Evolutionary conservation across 768 basidiomycete genomes (phyloP).

Genomic region (Termitomyces sp.): DNA sequence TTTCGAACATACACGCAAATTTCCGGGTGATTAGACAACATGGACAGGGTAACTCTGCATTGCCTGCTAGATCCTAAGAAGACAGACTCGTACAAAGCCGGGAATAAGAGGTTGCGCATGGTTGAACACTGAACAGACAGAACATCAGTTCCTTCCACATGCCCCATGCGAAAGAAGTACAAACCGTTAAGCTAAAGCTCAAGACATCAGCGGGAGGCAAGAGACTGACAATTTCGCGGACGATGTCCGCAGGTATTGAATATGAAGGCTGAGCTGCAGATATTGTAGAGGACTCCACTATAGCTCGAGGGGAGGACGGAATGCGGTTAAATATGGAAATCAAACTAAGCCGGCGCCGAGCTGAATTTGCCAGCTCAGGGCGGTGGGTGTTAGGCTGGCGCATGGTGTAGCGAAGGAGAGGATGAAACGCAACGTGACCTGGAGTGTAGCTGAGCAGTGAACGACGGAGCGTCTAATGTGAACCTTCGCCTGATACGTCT

Average conservation of each 20-base stretch:
- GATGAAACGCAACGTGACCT: background rate
- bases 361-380: conserved; percentile 8
- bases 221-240: conserved; percentile 32
- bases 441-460: background rate
- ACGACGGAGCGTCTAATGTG: background rate
- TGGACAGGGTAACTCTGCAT: conserved; percentile 30
- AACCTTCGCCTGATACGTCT: background rate
- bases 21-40: conserved; percentile 29
- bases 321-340: conserved; percentile 28
- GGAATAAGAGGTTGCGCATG: conserved; percentile 27
- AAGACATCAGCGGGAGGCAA: conserved; percentile 34
- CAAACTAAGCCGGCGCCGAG: conserved; percentile 23
- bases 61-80: conserved; percentile 37
- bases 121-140: conserved; percentile 23
- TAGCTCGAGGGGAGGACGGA: conserved; percentile 24
- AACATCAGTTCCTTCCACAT: background rate
- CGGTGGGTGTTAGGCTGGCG: background rate
- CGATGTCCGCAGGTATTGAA: conserved; percentile 33
- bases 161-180: conserved; percentile 12
- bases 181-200: conserved; percentile 35
- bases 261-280: conserved; percentile 20
- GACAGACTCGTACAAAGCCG: conserved; percentile 40
- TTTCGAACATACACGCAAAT: conserved; percentile 35
- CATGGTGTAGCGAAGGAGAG: background rate
- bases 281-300: conserved; percentile 17